Base-by-base conservation (phyloP, 202 grass and related monocot species). In the Carex sylvatica region DNA sequence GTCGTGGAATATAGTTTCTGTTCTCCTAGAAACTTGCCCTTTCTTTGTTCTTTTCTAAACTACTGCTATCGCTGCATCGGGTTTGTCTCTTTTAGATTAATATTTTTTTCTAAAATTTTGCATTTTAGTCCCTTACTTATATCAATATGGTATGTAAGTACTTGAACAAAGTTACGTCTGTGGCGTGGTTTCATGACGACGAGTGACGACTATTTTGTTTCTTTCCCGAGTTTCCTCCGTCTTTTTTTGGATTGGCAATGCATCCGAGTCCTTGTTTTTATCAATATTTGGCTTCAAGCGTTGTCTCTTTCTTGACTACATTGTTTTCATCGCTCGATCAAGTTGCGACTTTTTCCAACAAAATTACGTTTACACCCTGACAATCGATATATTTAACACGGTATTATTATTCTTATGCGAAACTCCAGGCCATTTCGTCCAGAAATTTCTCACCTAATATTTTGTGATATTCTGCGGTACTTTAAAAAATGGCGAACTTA, bases 251-350 rank as follows among this genome's bases (percentile, higher is more conserved):
- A 10, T 58, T 56, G 14, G 4, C 15, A 55, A 35, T 12, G 52
- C 52, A 77, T 58, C 73, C 58, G 28, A 59, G 36, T 77, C 74
- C 74, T 56, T 36, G 3, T 33, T 56, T 76, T 76, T 76, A 31
- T 55, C 71, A 55, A 15, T 35, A 56, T 76, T 58, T 53, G 46
- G 1, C 1, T 10, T 44, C 1, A 9, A 9, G 42, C 11, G 20
- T 15, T 26, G 22, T 76, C 24, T 56, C 24, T 31, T 54, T n/a
- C 51, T 52, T 20, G 1, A 70, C 63, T 14, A n/a, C 38, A 20
- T 82, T 15, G 44, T 46, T 82, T 69, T 82, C 62, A 82, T 82
- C 63, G 80, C 36, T 70, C 24, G 14, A 35, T 67, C 20, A 35
- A 59, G 15, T 56, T 58, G 74, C 8, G 20, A 14, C 20, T 30